Evolutionary conservation across 1,284 basidiomycete genomes (phyloP).

Genomic region (Rugosomyces carneus): DNA sequence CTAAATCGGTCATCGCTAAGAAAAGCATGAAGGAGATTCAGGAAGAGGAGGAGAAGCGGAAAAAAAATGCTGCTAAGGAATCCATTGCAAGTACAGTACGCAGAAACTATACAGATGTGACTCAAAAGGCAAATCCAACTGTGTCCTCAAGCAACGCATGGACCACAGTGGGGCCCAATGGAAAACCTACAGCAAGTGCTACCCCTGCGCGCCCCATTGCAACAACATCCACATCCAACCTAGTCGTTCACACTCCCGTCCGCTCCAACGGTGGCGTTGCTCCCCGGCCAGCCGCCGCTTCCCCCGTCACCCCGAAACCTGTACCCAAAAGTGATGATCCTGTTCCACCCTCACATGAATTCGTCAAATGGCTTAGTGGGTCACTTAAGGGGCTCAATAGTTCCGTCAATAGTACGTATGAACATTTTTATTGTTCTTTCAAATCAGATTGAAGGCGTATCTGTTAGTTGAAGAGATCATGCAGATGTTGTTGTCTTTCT

Average conservation of each 20-base stretch:
- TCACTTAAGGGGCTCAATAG: slow-evolving; percentile 82
- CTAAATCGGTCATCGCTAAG: slow-evolving; percentile 55
- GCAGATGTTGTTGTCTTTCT: slow-evolving; percentile 87
- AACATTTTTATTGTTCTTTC: not conserved
- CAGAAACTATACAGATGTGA: slow-evolving; percentile 76
- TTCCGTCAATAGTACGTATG: slow-evolving; percentile 63
- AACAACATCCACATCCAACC: slow-evolving; percentile 18
- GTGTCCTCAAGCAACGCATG: slow-evolving; percentile 54
- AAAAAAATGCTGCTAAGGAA: slow-evolving; percentile 63
- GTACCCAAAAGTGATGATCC: slow-evolving; percentile 52
- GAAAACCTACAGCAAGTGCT: slow-evolving; percentile 46
- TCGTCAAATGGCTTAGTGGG: slow-evolving; percentile 88
- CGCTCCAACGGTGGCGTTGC: slow-evolving; percentile 31
- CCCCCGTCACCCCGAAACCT: slow-evolving; percentile 33
- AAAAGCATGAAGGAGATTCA: slow-evolving; percentile 99
- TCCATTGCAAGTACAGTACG: slow-evolving; percentile 52
- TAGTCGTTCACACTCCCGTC: slow-evolving; percentile 20
- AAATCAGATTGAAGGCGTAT: slow-evolving; percentile 7
- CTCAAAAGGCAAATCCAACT: slow-evolving; percentile 45
- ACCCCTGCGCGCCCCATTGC: slow-evolving; percentile 32
- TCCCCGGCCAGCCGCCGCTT: slow-evolving; percentile 24
- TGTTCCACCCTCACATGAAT: slow-evolving; percentile 76
- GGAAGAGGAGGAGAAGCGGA: slow-evolving; percentile 89
- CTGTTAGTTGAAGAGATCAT: slow-evolving; percentile 84
- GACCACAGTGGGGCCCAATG: slow-evolving; percentile 80